phyloP scores from a whole-genome alignment of 2,329 filamentous ascomycete genomes.

The Septoria linicola region DNA sequence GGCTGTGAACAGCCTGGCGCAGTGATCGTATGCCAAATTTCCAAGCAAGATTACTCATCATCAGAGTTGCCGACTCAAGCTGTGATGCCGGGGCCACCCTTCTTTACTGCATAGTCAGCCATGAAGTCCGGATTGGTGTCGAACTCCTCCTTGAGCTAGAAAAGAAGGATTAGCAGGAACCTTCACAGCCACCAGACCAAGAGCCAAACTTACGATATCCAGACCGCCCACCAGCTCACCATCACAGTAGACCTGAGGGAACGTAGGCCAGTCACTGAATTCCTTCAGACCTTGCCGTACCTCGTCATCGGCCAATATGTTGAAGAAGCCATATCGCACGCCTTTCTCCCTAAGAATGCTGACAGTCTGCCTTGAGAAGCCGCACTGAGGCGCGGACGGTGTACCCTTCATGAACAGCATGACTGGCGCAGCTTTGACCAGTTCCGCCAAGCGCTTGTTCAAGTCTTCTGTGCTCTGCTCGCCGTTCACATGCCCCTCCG shows the following conservation, averaged over 20 bases:
- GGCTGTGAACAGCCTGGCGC: too few relatives aligned
- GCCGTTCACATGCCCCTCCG: constrained; percentile 40
- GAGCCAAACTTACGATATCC: constrained; percentile 80
- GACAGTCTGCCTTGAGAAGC: constrained; percentile 90
- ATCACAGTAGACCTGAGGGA: constrained; percentile 88
- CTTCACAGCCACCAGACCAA: background rate
- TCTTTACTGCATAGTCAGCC: constrained; percentile 60
- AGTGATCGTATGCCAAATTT: too few relatives aligned
- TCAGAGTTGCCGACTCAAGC: too few relatives aligned
- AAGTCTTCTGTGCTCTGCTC: constrained; percentile 74
- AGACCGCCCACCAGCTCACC: constrained; percentile 90
- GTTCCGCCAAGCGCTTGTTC: constrained; percentile 72
- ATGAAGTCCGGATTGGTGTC: constrained; percentile 81
- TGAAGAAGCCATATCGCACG: constrained; percentile 98
- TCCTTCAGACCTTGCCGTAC: constrained; percentile 95
- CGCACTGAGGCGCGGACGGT: constrained; percentile 80
- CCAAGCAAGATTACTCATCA: too few relatives aligned
- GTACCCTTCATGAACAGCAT: constrained; percentile 99
- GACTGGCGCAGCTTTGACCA: constrained; percentile 92
- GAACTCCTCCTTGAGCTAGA: constrained; percentile 88
- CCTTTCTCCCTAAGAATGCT: constrained; percentile 81
- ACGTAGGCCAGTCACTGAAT: constrained; percentile 98
- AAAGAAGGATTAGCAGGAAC: too few relatives aligned
- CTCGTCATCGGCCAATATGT: constrained; percentile 95
- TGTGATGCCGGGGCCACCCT: constrained; percentile 1